phyloP scores from a whole-genome alignment of 1,284 basidiomycete genomes.

The Flammula alnicola region DNA sequence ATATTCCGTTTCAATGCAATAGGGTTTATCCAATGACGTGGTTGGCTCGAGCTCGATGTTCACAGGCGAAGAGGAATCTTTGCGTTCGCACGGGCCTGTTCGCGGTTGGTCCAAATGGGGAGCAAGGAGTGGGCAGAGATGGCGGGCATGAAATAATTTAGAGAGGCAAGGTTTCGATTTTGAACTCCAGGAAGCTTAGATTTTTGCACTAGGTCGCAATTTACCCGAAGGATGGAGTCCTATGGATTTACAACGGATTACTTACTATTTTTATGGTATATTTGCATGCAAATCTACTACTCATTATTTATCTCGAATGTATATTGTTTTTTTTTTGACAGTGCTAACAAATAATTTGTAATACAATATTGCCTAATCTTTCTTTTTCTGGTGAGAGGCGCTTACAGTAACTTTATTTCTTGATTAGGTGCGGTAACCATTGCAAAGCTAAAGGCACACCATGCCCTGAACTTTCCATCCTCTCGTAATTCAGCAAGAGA shows the following conservation, averaged over 20 bases:
- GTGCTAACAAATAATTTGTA: no score
- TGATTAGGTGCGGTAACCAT: no score
- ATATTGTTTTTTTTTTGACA: no score
- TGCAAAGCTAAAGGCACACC: no score
- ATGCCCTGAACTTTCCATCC: no score
- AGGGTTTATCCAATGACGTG: conserved; percentile 79
- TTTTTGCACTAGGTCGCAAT: neutral
- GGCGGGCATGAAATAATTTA: conserved; percentile 39
- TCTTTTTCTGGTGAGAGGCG: no score
- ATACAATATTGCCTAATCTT: no score
- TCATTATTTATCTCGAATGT: neutral
- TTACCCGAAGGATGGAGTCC: neutral
- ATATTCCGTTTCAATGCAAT: conserved; percentile 9
- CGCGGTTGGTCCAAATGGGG: conserved; percentile 90
- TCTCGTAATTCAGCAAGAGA: no score
- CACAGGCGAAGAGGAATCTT: conserved; percentile 94
- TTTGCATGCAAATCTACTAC: neutral
- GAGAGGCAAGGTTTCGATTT: neutral
- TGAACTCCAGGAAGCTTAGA: neutral
- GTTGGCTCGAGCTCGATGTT: conserved; percentile 88
- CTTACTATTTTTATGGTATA: no score
- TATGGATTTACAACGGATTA: neutral
- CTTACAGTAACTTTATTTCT: no score
- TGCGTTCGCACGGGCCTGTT: conserved; percentile 93
- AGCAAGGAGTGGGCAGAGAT: conserved; percentile 83